Percentiles rank a stretch among this genome's conserved stretches.
Evolutionary conservation across 2,329 filamentous ascomycete genomes (phyloP).

Genomic region (Leptosphaerulina australis): DNA sequence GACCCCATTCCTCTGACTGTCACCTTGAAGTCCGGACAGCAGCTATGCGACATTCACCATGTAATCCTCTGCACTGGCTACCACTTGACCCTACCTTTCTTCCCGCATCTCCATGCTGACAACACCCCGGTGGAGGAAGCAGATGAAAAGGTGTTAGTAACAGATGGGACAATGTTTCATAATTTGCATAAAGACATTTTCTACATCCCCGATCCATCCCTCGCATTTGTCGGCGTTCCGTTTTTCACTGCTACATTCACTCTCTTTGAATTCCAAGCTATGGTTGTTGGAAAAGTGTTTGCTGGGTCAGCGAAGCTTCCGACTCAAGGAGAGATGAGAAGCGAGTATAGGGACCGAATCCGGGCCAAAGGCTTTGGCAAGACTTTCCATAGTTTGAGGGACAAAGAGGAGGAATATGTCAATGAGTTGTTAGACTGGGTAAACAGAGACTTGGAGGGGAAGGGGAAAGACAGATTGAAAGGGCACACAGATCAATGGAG

Average conservation of each 20-base stretch:
- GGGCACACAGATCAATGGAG: conserved; percentile 49
- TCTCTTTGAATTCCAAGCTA: conserved; percentile 72
- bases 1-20: conserved; percentile 58
- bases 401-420: conserved; percentile 50
- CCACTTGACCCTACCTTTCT: conserved; percentile 69
- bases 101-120: conserved; percentile 59
- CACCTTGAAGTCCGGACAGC: conserved; percentile 59
- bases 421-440: conserved; percentile 49
- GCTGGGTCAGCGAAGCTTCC: conserved; percentile 60
- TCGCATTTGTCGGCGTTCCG: conserved; percentile 68
- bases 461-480: conserved; percentile 26
- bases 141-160: conserved; percentile 63
- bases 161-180: conserved; percentile 67
- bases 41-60: conserved; percentile 62
- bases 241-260: conserved; percentile 72
- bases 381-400: conserved; percentile 53
- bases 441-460: conserved; percentile 39
- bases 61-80: conserved; percentile 73
- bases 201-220: conserved; percentile 69
- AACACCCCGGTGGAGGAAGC: conserved; percentile 54
- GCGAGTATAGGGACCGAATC: conserved; percentile 49
- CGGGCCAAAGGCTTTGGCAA: conserved; percentile 51
- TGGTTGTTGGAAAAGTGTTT: conserved; percentile 64
- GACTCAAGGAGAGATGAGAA: conserved; percentile 49
- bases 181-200: conserved; percentile 75